Evolutionary conservation across 805 yeast genomes (phyloP), one percentile per base, ranked within the genome.

Genomic region (Nadsonia fulvescens): DNA sequence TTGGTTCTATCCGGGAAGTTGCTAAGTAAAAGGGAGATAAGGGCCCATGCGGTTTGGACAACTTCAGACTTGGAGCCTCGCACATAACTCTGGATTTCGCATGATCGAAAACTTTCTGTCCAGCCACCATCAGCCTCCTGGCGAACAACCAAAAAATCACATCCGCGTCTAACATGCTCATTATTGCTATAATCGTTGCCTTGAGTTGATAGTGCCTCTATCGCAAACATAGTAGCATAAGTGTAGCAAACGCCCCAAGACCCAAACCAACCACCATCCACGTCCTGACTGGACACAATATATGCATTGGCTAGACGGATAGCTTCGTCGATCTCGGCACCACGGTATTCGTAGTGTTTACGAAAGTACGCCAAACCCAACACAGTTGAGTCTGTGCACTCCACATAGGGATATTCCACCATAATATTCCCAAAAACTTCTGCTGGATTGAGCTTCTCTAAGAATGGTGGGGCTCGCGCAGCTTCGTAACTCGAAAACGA

Each of bases 361-460:
- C 70, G 57, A 53, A 82, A 89, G 46, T 74, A 76, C 1, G 77
- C 70, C 32, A 89, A 56, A 0, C 98, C 98, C 18, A 89, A 53
- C 5, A 89, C 92, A 1, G 86, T 70, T 0, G 96, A 83, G 50
- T 91, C 98, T 0, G 96, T 82, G 48, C 99, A 89, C 49, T 89
- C 99, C 12, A 91, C 95, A 44, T 89, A 89, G 0, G 98, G 96
- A 46, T 79, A 89, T 49, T 89, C 99, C 14, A 89, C 92, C 99
- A 89, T 89, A 32, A 89, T 89, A 39, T 89, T 83, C 31, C 93
- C 93, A 52, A 89, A 89, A 0, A 89, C 98, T 47, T 89, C 98
- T 2, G 98, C 99, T 0, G 98, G 96, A 38, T 86, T 86, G 31
- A 89, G 53, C 27, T 51, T 41, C 45, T 89, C 99, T 32, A 89